Base-by-base conservation (phyloP, 371 early-diverging fungal genomes). In the Rhizopus microsporus region DNA sequence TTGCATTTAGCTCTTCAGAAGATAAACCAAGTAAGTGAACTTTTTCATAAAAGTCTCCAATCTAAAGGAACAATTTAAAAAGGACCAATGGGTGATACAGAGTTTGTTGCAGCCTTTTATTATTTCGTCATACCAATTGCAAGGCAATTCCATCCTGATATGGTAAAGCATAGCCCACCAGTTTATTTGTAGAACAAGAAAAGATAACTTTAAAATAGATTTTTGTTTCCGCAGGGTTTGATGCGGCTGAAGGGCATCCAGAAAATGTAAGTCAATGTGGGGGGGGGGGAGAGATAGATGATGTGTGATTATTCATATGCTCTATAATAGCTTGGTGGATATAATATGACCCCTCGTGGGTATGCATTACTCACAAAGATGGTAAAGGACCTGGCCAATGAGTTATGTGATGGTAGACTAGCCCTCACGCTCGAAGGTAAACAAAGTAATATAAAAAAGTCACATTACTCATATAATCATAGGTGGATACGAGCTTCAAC, bases 181-280 rank as follows among this genome's bases (percentile, higher is more conserved):
- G 23, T 23, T 23, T 23, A 23, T 23, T 23, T 23, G 23, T 23
- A 23, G 3, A 49, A 30, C 8, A 13, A 4, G 12, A 8, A 10
- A 51, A 13, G 37, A 51, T 9, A 35, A 32, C 10, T 3, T 3
- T 29, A 44, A 59, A 38, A 40, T 44, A 76, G 77, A 71, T 78
- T 10, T 76, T 87, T 57, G 83, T 87, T 32, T 86, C 88, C 30
- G 86, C 86, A 34, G 88, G 88, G 13, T 87, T 85, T 57, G 87
- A 87, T 67, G 86, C 87, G 4, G 46, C 87, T 8, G 80, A 81
- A 62, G 83, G 84, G 13, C 85, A 85, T 49, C 81, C 85, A n/a
- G 73, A 75, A 47, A 82, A 82, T 59, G 85, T 81, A 80, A 71
- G 72, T 60, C 40, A 32, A 32, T 15, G 2, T 0, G 2, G 23